Evolutionary conservation across 208 protist genomes (phyloP).

Genomic region (Naegleria lovaniensis): DNA sequence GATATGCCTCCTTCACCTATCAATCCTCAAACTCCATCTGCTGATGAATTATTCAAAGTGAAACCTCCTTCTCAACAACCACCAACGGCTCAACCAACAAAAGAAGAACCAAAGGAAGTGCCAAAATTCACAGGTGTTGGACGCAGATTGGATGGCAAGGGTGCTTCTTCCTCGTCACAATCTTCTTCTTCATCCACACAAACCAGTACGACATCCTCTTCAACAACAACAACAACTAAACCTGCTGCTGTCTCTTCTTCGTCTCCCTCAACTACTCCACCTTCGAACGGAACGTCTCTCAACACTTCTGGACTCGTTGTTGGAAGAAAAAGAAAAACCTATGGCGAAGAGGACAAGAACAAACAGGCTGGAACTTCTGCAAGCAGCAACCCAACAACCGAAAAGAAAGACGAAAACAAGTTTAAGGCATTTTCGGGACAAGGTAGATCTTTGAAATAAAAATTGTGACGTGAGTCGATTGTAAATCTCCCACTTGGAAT

Average conservation of each 20-base stretch:
- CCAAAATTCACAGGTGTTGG: neutral
- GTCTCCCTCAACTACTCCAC: neutral
- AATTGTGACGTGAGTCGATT: neutral
- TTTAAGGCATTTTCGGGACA: neutral
- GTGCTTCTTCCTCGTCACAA: neutral
- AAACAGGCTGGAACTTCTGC: neutral
- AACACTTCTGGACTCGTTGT: neutral
- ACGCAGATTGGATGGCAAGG: neutral
- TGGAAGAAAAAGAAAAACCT: conserved; percentile 4
- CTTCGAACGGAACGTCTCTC: neutral
- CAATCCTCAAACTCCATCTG: conserved; percentile 23
- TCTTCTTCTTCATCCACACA: neutral
- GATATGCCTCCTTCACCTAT: conserved; percentile 70
- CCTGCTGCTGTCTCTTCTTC: neutral
- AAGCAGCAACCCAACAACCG: neutral
- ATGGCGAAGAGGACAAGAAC: neutral
- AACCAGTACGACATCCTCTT: neutral
- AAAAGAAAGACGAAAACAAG: neutral
- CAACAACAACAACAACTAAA: neutral
- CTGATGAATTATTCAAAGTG: neutral
- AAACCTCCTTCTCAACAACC: neutral
- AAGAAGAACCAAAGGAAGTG: neutral
- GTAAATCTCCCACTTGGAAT: too few species aligned
- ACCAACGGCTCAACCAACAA: neutral
- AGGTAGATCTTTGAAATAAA: neutral